phyloP scores from a whole-genome alignment of 768 basidiomycete species.

The Coprinopsis sp. region DNA sequence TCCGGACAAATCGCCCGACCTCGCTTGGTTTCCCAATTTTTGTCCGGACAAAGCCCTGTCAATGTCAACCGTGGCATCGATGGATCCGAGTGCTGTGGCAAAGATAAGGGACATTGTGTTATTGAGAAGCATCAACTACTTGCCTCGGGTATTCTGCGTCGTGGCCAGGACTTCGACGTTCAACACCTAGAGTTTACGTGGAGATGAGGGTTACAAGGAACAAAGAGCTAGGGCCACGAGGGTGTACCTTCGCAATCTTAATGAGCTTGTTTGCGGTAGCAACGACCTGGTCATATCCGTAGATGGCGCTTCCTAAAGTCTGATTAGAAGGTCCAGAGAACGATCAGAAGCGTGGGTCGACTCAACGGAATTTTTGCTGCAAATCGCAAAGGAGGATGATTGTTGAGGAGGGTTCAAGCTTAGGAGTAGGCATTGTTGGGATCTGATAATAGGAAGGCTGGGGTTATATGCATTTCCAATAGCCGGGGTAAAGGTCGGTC shows the following conservation, averaged over 20 bases:
- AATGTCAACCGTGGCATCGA: no score
- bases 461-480: constrained; percentile 14
- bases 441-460: constrained; percentile 7
- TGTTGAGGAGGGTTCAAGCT: constrained; percentile 34
- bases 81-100: no score
- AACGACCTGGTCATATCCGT: constrained; percentile 69
- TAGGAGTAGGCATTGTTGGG: constrained; percentile 19
- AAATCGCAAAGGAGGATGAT: constrained; percentile 83
- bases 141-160: constrained; percentile 81
- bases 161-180: constrained; percentile 73
- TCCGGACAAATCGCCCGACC: no score
- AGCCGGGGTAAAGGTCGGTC: constrained; percentile 9
- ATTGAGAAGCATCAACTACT: constrained; percentile 1
- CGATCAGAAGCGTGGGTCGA: neutral
- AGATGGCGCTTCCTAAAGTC: constrained; percentile 41
- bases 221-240: neutral
- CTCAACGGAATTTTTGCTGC: constrained; percentile 65
- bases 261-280: constrained; percentile 72
- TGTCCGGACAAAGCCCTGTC: no score
- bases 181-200: constrained; percentile 42
- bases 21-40: no score
- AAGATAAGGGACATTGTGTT: no score
- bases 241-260: constrained; percentile 60
- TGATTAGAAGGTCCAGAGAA: constrained; percentile 3
- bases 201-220: neutral